These are phyloP conservation scores for Fomitopsis serialis DNA, from an alignment of 768 basidiomycete species.

Conservation along the genomic window DNA sequence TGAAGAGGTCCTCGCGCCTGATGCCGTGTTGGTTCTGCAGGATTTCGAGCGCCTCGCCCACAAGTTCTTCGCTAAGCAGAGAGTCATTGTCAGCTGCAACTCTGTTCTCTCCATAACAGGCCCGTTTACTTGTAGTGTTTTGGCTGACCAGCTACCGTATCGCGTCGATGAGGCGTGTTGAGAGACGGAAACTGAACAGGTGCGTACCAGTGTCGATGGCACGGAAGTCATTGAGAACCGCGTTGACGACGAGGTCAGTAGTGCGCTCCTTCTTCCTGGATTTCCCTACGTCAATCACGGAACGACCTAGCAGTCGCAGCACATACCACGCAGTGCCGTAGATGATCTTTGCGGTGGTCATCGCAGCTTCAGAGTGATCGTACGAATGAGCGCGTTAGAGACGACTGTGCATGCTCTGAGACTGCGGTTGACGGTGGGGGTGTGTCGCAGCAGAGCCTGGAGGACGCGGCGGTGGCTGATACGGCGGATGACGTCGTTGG, in stretches of 20 bases:
- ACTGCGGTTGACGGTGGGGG: too few species aligned
- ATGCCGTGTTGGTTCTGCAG: slow-evolving; percentile 54
- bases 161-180: not conserved
- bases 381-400: too few species aligned
- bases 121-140: slow-evolving; percentile 63
- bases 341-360: slow-evolving; percentile 22
- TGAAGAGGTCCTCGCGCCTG: slow-evolving; percentile 63
- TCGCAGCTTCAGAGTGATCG: not conserved
- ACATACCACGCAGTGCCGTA: slow-evolving; percentile 38
- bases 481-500: too few species aligned
- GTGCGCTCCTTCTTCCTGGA: slow-evolving; percentile 77
- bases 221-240: slow-evolving; percentile 71
- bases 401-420: too few species aligned
- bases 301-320: not conserved
- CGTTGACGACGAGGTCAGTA: slow-evolving; percentile 57
- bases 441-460: too few species aligned
- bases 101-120: not conserved
- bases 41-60: slow-evolving; percentile 64
- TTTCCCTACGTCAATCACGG: not conserved
- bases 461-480: too few species aligned
- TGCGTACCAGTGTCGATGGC: slow-evolving; percentile 77
- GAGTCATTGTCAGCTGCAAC: not conserved
- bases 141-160: slow-evolving; percentile 51
- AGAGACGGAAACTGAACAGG: not conserved
- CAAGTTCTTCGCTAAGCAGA: slow-evolving; percentile 64